Conservation (phyloP, 192 early-diverging fungal genomes). For the Phlyctochytrium bullatum region DNA sequence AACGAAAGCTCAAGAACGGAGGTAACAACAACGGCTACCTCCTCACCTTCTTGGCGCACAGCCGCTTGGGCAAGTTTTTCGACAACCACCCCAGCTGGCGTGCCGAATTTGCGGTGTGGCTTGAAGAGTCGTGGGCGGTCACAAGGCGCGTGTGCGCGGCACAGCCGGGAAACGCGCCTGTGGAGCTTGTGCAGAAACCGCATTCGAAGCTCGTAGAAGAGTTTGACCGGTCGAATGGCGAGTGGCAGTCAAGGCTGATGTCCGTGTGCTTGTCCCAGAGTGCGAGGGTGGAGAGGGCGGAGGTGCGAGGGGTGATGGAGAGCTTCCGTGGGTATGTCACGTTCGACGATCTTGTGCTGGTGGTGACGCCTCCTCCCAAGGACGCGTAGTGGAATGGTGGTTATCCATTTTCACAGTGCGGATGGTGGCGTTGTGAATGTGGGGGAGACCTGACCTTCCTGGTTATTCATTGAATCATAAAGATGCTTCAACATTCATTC, state of each 20-base stretch:
- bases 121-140: neutral
- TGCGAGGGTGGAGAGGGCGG: conserved; percentile 20
- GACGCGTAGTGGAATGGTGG: neutral
- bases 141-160: neutral
- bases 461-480: neutral
- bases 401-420: neutral
- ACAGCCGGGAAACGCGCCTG: neutral
- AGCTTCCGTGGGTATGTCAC: conserved; percentile 20
- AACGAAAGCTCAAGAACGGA: neutral
- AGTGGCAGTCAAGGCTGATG: conserved; percentile 25
- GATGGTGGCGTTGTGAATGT: neutral
- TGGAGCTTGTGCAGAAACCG: conserved; percentile 3
- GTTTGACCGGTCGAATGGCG: conserved; percentile 20
- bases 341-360: conserved; percentile 20
- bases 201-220: conserved; percentile 11
- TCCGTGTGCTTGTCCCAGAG: conserved; percentile 16
- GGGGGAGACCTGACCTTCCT: neutral
- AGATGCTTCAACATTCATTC: neutral
- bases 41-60: conserved; percentile 4
- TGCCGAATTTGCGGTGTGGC: conserved; percentile 14
- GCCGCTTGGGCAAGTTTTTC: conserved; percentile 15
- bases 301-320: conserved; percentile 25
- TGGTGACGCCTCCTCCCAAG: neutral
- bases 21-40: neutral
- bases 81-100: conserved; percentile 24